These are phyloP conservation scores for Tetracladium setigerum DNA, from an alignment of 495 filamentous ascomycete genomes.

Conservation along the genomic window DNA sequence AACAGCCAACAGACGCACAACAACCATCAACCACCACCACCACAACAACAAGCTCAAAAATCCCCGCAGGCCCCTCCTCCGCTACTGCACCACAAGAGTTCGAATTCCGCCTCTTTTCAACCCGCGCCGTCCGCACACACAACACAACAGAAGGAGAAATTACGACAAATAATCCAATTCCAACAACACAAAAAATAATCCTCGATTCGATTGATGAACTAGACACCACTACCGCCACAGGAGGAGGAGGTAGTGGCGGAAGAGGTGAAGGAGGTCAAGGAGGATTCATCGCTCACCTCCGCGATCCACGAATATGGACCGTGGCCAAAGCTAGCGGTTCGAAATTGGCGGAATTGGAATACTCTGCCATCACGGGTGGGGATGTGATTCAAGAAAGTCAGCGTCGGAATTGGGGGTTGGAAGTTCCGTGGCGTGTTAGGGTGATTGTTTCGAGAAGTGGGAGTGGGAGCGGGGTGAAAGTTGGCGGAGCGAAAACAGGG, in stretches of 20 bases:
- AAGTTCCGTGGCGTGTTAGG: constrained; percentile 46
- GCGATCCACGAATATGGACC: constrained; percentile 38
- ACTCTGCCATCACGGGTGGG: constrained; percentile 35
- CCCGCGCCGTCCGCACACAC: constrained; percentile 26
- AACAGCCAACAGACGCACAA: constrained; percentile 15
- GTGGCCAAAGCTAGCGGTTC: constrained; percentile 26
- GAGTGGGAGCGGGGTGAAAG: not conserved
- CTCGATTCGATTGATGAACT: not conserved
- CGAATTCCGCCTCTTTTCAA: constrained; percentile 45
- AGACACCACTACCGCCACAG: not conserved
- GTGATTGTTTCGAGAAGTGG: constrained; percentile 13
- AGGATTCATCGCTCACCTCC: constrained; percentile 31
- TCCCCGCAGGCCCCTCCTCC: too few species aligned
- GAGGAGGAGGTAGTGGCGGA: constrained; percentile 8
- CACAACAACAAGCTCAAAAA: too few species aligned
- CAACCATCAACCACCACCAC: too few species aligned
- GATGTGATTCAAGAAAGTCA: constrained; percentile 32
- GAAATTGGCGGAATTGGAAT: constrained; percentile 24
- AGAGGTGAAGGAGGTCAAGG: constrained; percentile 19
- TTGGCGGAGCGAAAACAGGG: not conserved
- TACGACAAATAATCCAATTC: too few species aligned
- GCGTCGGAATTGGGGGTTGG: constrained; percentile 42
- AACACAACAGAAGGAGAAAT: constrained; percentile 26
- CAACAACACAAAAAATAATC: constrained; percentile 5
- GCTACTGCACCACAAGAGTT: constrained; percentile 28